Evolutionary conservation across 2,329 filamentous ascomycete species (phyloP).

Genomic region (Aspergillus udagawae): DNA sequence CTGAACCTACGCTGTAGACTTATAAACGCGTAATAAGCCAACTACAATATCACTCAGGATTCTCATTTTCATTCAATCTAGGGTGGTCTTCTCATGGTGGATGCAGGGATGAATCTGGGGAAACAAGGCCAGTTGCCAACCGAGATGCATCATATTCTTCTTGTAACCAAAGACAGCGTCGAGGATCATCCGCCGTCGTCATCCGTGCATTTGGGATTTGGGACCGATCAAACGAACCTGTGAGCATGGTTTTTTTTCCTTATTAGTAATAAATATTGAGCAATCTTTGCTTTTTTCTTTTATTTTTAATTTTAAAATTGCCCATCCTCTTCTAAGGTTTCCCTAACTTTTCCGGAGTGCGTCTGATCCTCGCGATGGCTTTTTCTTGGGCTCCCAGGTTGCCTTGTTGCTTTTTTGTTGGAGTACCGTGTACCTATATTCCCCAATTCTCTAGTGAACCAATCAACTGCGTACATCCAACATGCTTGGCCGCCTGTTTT

Average conservation of each 20-base stretch:
- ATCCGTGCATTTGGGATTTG: constrained; percentile 5
- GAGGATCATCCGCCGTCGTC: constrained; percentile 9
- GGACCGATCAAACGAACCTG: neutral
- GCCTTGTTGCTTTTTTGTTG: neutral
- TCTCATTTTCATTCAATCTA: neutral
- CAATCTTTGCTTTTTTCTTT: neutral
- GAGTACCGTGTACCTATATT: neutral
- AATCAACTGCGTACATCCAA: constrained; percentile 4
- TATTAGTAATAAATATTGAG: neutral
- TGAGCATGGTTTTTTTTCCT: neutral
- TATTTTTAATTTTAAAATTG: neutral
- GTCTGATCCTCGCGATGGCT: neutral
- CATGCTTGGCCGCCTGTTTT: neutral
- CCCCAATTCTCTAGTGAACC: neutral
- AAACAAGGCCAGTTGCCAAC: constrained; percentile 1
- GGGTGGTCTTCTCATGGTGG: neutral
- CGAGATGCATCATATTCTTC: neutral
- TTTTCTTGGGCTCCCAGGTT: neutral
- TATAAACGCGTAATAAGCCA: neutral
- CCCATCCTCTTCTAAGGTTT: neutral
- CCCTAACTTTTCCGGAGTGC: neutral
- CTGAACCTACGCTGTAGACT: no score
- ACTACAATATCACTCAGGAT: neutral
- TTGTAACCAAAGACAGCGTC: constrained; percentile 2
- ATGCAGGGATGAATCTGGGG: neutral